phyloP scores from a whole-genome alignment of 2,329 filamentous ascomycete species.

The Parascedosporium putredinis region DNA sequence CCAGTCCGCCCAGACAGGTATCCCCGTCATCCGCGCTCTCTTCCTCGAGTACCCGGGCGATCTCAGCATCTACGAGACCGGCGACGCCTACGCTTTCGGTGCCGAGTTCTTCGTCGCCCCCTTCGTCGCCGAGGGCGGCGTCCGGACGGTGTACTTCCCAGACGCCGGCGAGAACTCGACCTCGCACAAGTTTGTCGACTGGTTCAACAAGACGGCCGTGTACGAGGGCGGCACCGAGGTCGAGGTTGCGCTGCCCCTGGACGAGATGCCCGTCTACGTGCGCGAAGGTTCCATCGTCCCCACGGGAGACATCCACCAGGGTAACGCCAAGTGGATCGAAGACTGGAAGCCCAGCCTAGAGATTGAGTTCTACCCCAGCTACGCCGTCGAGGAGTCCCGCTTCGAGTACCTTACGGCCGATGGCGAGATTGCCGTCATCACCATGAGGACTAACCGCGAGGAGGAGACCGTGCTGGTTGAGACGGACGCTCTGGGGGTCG shows the following conservation, averaged over 20 bases:
- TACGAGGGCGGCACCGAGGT: not conserved
- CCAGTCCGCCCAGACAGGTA: not conserved
- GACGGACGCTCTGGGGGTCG: not conserved
- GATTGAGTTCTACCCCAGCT: conserved; percentile 1
- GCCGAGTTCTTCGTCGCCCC: not conserved
- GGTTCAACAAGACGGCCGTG: not conserved
- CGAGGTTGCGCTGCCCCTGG: not conserved
- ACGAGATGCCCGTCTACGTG: not conserved
- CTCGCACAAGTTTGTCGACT: not conserved
- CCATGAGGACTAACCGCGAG: not conserved
- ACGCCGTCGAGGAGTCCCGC: not conserved
- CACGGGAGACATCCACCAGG: conserved; percentile 1
- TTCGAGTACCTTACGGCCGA: not conserved
- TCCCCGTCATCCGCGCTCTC: conserved; percentile 1
- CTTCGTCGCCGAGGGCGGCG: not conserved
- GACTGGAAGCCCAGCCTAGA: not conserved
- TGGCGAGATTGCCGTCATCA: conserved; percentile 1
- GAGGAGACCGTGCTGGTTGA: not conserved
- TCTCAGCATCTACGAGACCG: not conserved
- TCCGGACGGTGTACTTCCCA: not conserved
- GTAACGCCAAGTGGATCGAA: conserved; percentile 1
- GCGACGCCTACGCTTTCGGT: not conserved
- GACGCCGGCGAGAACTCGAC: not conserved
- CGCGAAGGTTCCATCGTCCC: not conserved
- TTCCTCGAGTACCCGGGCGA: not conserved